Base-by-base conservation (phyloP, 75 land plant genomes). In the Azolla pinnata region DNA sequence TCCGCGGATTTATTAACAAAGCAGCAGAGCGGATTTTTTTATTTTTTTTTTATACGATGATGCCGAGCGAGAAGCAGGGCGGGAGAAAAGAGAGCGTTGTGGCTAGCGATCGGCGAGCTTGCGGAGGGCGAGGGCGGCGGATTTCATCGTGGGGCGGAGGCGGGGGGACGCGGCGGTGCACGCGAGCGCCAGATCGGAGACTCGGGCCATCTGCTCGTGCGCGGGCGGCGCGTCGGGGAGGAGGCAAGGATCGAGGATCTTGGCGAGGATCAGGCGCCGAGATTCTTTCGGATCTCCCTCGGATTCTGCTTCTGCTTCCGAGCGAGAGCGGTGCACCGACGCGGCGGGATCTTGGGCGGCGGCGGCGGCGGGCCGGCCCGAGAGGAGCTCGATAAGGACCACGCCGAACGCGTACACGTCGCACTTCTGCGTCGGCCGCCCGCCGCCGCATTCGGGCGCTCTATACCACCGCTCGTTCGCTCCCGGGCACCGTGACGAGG, bases 371-470 rank as follows among this genome's bases (percentile, higher is more conserved):
- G 80, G 66, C 58, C 66, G 69, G 25, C 92, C 92, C 2, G 92
- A 83, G 0, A 87, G 60, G 38, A 87, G 38, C 61, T 87, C 87
- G 1, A 87, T 63, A 40, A 87, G 16, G 9, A 87, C 67, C 0
- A 87, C 72, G 14, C 92, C 92, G 49, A 81, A 84, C 20, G 92
- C 75, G 68, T 79, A 87, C 4, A 83, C 87, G 56, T 87, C 92
- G 82, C 82, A 87, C 65, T 87, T 87, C 33, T 87, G 92, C 1
- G 80, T 74, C 14, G 88, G 80, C 10, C 64, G 46, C 48, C 70
- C 44, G 21, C 57, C 49, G 12, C 75, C 63, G 17, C 84, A 79
- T 65, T 87, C 88, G 0, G 92, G 92, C 9, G 92, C 79, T 14
- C 71, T 42, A 64, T 87, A 87, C 16, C 72, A 74, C 44, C 2